A percentile compares a stretch with the other conserved stretches of the same genome.
Evolutionary conservation across 2,329 filamentous ascomycete genomes (phyloP).

Genomic region (Xylariaceae sp.): DNA sequence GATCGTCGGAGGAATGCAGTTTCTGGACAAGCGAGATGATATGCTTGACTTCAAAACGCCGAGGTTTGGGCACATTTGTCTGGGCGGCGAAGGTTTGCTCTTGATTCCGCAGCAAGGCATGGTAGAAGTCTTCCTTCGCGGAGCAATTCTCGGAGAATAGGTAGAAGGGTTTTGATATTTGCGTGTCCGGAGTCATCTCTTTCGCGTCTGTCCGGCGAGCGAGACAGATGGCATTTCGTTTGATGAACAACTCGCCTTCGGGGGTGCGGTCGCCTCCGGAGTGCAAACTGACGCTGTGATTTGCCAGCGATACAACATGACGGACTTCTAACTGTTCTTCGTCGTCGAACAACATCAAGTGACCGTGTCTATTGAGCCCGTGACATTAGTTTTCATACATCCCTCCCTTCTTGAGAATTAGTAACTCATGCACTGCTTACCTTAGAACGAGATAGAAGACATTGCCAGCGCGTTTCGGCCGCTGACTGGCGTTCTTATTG

Average conservation of each 20-base stretch:
- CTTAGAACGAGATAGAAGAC: conserved; percentile 90
- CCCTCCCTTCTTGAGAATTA: background rate
- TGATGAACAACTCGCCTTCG: conserved; percentile 94
- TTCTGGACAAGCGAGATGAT: conserved; percentile 87
- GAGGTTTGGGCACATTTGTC: conserved; percentile 61
- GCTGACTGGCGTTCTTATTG: conserved; percentile 45
- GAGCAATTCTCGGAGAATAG: conserved; percentile 94
- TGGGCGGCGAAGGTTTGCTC: conserved; percentile 59
- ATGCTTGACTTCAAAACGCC: conserved; percentile 77
- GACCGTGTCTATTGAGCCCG: conserved; percentile 66
- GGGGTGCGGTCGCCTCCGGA: conserved; percentile 73
- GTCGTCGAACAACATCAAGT: conserved; percentile 97
- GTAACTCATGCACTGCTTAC: conserved; percentile 43
- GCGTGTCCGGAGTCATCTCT: conserved; percentile 52
- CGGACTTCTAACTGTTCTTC: conserved; percentile 92
- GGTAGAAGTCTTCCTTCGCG: conserved; percentile 98
- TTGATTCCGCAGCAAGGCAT: conserved; percentile 81
- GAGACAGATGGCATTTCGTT: conserved; percentile 83
- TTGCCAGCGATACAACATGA: conserved; percentile 88
- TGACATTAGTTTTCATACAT: too few relatives aligned
- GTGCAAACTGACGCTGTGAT: conserved; percentile 82
- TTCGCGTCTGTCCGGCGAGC: conserved; percentile 57
- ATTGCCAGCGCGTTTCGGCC: conserved; percentile 68
- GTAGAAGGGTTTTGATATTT: conserved; percentile 76
- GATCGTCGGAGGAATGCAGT: conserved; percentile 87